phyloP scores from a whole-genome alignment of 805 yeast genomes.

The Brettanomyces bruxellensis region DNA sequence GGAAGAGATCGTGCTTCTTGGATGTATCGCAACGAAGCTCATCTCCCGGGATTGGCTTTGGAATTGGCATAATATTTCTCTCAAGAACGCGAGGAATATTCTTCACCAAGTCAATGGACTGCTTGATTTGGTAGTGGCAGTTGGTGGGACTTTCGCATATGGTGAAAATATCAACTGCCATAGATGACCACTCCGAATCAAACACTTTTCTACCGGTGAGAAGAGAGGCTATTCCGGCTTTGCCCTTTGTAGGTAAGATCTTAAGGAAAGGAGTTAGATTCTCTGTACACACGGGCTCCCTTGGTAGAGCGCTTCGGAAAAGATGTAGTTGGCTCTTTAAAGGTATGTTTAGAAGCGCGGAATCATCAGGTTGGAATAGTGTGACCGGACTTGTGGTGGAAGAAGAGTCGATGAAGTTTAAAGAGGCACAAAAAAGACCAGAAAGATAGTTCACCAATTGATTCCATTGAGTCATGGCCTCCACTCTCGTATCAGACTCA shows the following conservation, averaged over 20 bases:
- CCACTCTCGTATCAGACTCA: constrained; percentile 47
- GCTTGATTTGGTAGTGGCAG: constrained; percentile 50
- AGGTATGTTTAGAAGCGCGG: constrained; percentile 13
- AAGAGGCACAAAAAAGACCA: constrained; percentile 91
- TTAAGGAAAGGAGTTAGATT: constrained; percentile 90
- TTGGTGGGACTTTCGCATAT: constrained; percentile 31
- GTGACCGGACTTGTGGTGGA: constrained; percentile 62
- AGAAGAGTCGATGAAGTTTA: constrained; percentile 76
- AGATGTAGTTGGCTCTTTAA: constrained; percentile 39
- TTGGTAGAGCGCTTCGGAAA: constrained; percentile 80
- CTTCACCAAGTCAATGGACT: constrained; percentile 61
- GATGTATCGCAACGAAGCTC: constrained; percentile 64
- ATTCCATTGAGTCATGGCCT: constrained; percentile 62
- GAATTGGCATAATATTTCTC: constrained; percentile 59
- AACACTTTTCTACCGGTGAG: constrained; percentile 86
- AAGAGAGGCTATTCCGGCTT: constrained; percentile 76
- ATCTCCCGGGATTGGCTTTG: constrained; percentile 66
- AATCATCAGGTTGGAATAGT: constrained; percentile 24
- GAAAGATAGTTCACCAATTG: constrained; percentile 66
- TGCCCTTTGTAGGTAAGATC: constrained; percentile 84
- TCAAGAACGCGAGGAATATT: constrained; percentile 63
- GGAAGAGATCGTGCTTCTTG: constrained; percentile 50
- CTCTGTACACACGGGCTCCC: constrained; percentile 95
- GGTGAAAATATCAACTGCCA: constrained; percentile 75
- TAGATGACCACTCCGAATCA: constrained; percentile 89